These are phyloP conservation scores for Cercospora sesami DNA, from an alignment of 2,329 filamentous ascomycete species.

Conservation along the genomic window DNA sequence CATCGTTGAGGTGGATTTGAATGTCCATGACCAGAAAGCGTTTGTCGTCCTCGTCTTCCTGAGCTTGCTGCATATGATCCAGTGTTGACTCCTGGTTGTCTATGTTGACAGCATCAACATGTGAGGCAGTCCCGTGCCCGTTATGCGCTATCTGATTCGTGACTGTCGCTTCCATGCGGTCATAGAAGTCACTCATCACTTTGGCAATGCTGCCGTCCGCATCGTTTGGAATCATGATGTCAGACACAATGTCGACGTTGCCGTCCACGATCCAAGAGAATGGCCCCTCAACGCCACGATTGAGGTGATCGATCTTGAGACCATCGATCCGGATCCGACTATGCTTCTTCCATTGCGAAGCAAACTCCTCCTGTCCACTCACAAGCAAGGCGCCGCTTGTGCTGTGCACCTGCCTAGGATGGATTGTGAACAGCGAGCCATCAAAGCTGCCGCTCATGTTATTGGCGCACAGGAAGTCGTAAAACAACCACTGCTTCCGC, in stretches of 20 bases:
- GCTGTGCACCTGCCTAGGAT: constrained; percentile 86
- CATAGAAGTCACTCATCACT: constrained; percentile 96
- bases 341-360: constrained; percentile 89
- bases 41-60: constrained; percentile 56
- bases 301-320: constrained; percentile 92
- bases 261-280: constrained; percentile 99
- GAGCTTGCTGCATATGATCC: constrained; percentile 1
- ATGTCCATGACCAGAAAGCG: constrained; percentile 91
- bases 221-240: constrained; percentile 90
- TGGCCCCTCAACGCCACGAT: constrained; percentile 85
- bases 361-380: constrained; percentile 60
- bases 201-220: constrained; percentile 86
- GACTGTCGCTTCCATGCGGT: constrained; percentile 89
- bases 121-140: constrained; percentile 9
- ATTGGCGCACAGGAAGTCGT: constrained; percentile 92
- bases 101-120: constrained; percentile 25
- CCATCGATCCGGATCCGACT: constrained; percentile 89
- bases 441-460: constrained; percentile 96
- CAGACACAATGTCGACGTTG: constrained; percentile 92
- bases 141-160: constrained; percentile 45
- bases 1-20: constrained; percentile 91
- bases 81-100: constrained; percentile 28
- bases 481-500: constrained; percentile 95
- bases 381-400: constrained; percentile 65
- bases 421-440: constrained; percentile 93